Conservation (phyloP, 495 filamentous ascomycete genomes). For the Neurospora sp. region DNA sequence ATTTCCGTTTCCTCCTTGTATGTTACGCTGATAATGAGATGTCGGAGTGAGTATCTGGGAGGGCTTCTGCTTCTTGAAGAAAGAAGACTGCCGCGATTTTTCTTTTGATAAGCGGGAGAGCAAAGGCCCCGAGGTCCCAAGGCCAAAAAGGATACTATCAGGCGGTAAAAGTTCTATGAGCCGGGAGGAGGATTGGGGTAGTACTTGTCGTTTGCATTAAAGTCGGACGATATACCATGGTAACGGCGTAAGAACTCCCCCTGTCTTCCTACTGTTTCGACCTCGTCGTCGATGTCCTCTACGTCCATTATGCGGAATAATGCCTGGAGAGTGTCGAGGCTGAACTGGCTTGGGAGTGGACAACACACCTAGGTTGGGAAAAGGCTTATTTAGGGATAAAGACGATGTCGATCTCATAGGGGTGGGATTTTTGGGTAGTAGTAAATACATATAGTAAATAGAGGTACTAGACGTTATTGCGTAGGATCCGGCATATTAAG, state of each 20-base stretch:
- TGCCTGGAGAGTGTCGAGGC: not conserved
- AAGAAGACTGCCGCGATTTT: not conserved
- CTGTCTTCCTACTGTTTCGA: not conserved
- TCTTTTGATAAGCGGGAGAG: not conserved
- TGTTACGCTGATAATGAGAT: not conserved
- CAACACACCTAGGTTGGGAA: not conserved
- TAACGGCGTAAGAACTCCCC: not conserved
- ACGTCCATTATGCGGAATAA: not conserved
- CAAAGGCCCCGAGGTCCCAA: not conserved
- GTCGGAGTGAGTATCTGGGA: not conserved
- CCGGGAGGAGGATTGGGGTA: not conserved
- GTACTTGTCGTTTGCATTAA: not conserved
- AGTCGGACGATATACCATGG: not conserved
- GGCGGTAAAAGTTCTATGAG: not conserved
- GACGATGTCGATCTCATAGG: not conserved
- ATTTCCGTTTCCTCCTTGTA: not conserved
- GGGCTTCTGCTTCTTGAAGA: not conserved
- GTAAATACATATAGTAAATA: not conserved
- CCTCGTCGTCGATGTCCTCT: not conserved
- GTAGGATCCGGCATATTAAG: not conserved
- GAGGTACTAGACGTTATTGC: not conserved
- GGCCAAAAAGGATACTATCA: not conserved
- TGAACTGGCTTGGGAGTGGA: not conserved
- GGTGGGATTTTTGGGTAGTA: not conserved
- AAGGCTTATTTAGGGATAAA: not conserved